Evolutionary conservation across 129 eudicot species (phyloP), one percentile per base, ranked within the genome.

Genomic region (Mikania micrantha): DNA sequence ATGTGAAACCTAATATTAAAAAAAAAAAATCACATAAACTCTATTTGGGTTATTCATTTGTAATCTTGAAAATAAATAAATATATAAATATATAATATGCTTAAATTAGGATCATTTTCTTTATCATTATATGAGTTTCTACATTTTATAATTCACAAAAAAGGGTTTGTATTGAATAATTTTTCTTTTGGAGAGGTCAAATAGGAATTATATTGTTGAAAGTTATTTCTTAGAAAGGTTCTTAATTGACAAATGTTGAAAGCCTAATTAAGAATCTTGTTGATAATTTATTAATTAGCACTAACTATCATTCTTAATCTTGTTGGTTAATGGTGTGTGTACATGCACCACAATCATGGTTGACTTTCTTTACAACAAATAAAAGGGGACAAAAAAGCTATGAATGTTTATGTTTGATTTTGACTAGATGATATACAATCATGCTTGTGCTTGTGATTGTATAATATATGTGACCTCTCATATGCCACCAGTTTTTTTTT

Each of bases 241-340:
- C 59, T 64, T 45, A 52, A 56, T 74, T 74, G 67, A 65, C 78
- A 64, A 64, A 71, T 53, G 66, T 42, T 74, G 45, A 53, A 53
- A 41, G 66, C 36, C 53, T 66, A 53, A 42, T 64, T 66, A 53
- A 42, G 78, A 66, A 74, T 74, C 78, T 39, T 44, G 29, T 53
- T 52, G 22, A 40, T 74, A 27, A 10, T 52, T 74, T 17, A 10
- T 52, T 74, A 50, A 74, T 38, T 40, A 54, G 72, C 78, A 74
- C 73, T 74, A 35, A 64, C 47, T 65, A 74, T 74, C 66, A 31
- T 74, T 54, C 73, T 53, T 65, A 65, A 74, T 65, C 66, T 64
- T 28, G 72, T 64, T 64, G 57, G 66, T 54, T 53, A 66, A 52
- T 22, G 56, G 62, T 74, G 72, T 48, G 11, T 53, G 24, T 53